Evolutionary conservation across 768 basidiomycete genomes (phyloP).

Genomic region (Russula compacta): DNA sequence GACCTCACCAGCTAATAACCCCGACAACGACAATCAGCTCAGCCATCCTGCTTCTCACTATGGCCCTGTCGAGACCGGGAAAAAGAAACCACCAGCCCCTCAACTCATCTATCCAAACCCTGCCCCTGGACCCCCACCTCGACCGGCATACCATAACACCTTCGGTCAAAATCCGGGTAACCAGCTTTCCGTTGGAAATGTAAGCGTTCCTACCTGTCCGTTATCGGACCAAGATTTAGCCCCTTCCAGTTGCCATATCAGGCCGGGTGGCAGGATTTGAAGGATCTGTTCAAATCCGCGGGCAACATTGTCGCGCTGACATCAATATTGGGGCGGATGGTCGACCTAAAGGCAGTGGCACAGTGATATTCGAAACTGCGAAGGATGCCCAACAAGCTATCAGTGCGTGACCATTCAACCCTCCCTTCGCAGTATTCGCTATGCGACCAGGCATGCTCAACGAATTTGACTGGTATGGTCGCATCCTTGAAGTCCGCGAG

Average conservation of each 20-base stretch:
- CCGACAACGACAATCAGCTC: too few species aligned
- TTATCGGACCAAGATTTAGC: not conserved
- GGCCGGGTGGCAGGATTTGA: conserved; percentile 98
- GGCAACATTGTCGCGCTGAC: conserved; percentile 91
- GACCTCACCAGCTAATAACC: too few species aligned
- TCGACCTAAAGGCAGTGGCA: conserved; percentile 90
- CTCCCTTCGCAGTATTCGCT: not conserved
- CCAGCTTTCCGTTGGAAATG: conserved; percentile 89
- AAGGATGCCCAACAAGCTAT: conserved; percentile 91
- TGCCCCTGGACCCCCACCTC: conserved; percentile 73
- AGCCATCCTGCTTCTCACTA: conserved; percentile 43
- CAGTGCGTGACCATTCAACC: conserved; percentile 41
- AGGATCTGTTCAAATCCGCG: conserved; percentile 92
- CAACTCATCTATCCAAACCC: too few species aligned
- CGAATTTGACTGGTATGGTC: conserved; percentile 95
- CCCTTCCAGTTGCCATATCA: conserved; percentile 73
- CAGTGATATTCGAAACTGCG: conserved; percentile 86
- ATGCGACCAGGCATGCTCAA: conserved; percentile 75
- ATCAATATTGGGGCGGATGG: conserved; percentile 92
- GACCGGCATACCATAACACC: conserved; percentile 71
- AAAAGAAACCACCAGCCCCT: too few species aligned
- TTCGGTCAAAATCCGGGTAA: conserved; percentile 71
- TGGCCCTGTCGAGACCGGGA: too few species aligned
- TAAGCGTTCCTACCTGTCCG: conserved; percentile 30
- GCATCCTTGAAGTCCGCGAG: conserved; percentile 91